These are phyloP conservation scores for Desmodesmus armatus DNA, from an alignment of 139 green algal genomes.

Conservation along the genomic window DNA sequence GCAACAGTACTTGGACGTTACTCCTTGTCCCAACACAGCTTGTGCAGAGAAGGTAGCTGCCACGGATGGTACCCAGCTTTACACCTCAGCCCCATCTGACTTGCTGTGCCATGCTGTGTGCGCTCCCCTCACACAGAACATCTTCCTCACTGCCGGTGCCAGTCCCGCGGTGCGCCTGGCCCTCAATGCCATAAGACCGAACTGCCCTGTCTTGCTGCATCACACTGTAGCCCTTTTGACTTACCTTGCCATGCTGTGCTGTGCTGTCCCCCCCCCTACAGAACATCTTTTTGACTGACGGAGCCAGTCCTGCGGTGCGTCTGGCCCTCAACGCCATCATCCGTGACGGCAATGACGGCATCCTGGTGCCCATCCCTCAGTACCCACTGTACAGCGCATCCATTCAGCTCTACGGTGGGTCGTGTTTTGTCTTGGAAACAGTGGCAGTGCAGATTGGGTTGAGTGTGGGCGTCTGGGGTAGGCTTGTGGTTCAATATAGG, in stretches of 20 bases:
- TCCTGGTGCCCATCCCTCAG: conserved; percentile 89
- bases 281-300: conserved; percentile 91
- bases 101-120: neutral
- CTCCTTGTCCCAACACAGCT: too few species aligned
- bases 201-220: neutral
- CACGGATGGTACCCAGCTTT: too few species aligned
- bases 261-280: conserved; percentile 43
- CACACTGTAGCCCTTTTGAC: too few species aligned
- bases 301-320: conserved; percentile 81
- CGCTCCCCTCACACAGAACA: conserved; percentile 60
- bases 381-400: conserved; percentile 93
- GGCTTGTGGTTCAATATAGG: too few species aligned
- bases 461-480: too few species aligned
- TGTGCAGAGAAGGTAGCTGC: too few species aligned
- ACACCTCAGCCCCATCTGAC: neutral
- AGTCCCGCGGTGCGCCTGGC: conserved; percentile 78
- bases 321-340: conserved; percentile 79
- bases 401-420: conserved; percentile 82
- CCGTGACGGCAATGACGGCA: conserved; percentile 66
- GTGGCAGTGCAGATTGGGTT: too few species aligned
- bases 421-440: too few species aligned
- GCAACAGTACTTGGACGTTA: too few species aligned
- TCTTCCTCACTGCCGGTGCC: conserved; percentile 92
- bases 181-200: conserved; percentile 71
- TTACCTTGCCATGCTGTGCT: too few species aligned